These are phyloP conservation scores for Amanita molliuscula DNA, from an alignment of 768 basidiomycete species.

Conservation along the genomic window DNA sequence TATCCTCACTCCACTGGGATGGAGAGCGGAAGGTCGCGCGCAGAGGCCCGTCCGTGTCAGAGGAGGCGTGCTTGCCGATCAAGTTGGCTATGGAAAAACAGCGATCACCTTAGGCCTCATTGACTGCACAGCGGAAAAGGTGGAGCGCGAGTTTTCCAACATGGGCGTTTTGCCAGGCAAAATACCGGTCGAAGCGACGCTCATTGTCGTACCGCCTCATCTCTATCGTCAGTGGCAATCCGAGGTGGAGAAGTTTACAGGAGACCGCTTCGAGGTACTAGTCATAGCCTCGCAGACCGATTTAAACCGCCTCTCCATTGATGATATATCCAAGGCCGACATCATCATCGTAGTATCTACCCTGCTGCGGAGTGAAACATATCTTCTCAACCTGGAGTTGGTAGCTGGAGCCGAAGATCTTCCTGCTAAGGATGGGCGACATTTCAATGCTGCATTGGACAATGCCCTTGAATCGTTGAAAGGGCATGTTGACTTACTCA, in stretches of 20 bases:
- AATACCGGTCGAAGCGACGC: constrained; percentile 70
- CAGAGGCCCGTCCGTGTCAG: constrained; percentile 64
- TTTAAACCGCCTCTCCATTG: constrained; percentile 62
- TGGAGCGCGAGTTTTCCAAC: constrained; percentile 47
- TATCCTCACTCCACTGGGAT: constrained; percentile 74
- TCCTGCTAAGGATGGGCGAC: constrained; percentile 74
- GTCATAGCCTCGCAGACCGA: constrained; percentile 59
- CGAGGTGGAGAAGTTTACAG: constrained; percentile 76
- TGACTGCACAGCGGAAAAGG: constrained; percentile 51
- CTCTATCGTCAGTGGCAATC: constrained; percentile 84
- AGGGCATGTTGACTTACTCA: constrained; percentile 59
- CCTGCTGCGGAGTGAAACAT: constrained; percentile 72
- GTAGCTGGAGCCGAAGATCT: constrained; percentile 60
- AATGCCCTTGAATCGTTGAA: constrained; percentile 46
- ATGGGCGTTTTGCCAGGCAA: constrained; percentile 45
- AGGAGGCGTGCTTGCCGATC: constrained; percentile 90
- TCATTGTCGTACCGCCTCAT: constrained; percentile 85
- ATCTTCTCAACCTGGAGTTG: constrained; percentile 64
- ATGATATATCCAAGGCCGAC: constrained; percentile 72
- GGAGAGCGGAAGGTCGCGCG: constrained; percentile 91
- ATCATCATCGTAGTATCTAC: constrained; percentile 81
- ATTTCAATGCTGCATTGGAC: constrained; percentile 79
- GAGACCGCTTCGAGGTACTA: constrained; percentile 49
- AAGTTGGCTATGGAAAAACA: constrained; percentile 96
- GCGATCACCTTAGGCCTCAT: constrained; percentile 89